Evolutionary conservation across 306 rosid species (phyloP), one percentile per base, ranked within the genome.

Genomic region (Canavalia ensiformis): DNA sequence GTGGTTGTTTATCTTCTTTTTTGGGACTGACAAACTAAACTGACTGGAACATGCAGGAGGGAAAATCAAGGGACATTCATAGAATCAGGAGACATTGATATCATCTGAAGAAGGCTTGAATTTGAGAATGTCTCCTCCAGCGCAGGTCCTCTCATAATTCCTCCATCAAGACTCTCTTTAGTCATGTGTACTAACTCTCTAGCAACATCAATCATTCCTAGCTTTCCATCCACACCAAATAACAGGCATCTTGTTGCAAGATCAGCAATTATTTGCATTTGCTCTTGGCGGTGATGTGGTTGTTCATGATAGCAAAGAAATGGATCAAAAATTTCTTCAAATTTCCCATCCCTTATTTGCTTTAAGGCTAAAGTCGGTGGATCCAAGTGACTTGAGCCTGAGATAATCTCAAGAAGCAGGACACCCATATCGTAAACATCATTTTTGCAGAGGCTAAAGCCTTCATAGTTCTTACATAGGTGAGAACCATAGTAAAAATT

Each of bases 51-150:
- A 64, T 78, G 8, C 30, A 25, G 62, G 25, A 35, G 34, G 34
- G 25, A 65, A 29, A 5, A 55, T 68, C 90, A 92, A 81, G 91
- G 92, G 76, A 87, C 80, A 81, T 88, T 63, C 87, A 89, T 77
- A 35, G 99, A 93, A 81, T 95, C 98, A 76, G 99, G 99, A 77
- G 99, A 93, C 97, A 89, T 88, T n/a, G 99, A 95, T 72, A 95
- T 92, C 99, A 95, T 95, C 86, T 93, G 99, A 72, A 95, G 99
- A 68, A 95, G 93, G 84, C 97, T 93, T 5, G 99, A 95, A 82
- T 95, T 95, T 2, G 99, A 95, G 85, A 95, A 95, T 31, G 98
- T 95, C 79, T 93, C 99, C 64, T 95, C 94, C 58, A 95, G 66
- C 37, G 85, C 83, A 74, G 91, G 89, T 42, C 88, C 90, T 76